Percentiles rank a stretch among this genome's conserved stretches.
Evolutionary conservation across 2,329 filamentous ascomycete species (phyloP).

Genomic region (Arthrobotrys musiformis): DNA sequence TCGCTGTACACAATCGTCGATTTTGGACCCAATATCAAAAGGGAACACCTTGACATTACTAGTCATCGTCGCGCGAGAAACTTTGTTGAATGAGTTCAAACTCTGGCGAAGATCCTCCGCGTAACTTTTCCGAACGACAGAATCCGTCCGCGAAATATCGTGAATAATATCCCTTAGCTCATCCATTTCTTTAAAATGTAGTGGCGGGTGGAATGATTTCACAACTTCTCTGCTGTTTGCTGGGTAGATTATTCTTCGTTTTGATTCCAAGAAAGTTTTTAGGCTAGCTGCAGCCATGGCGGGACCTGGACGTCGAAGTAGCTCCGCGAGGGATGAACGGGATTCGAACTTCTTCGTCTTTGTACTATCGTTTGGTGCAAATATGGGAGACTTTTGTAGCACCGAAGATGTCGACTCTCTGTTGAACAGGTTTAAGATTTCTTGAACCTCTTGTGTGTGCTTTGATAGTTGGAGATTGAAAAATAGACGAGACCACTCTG

Average conservation of each 20-base stretch:
- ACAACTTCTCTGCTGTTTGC: neutral
- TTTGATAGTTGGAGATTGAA: conserved; percentile 66
- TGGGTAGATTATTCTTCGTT: conserved; percentile 16
- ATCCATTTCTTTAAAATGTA: conserved; percentile 7
- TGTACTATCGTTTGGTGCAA: neutral
- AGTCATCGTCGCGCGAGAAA: neutral
- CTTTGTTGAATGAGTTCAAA: conserved; percentile 60
- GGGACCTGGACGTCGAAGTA: conserved; percentile 55
- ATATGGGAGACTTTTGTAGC: neutral
- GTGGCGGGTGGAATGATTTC: neutral
- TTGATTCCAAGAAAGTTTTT: neutral
- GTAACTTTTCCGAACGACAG: conserved; percentile 62
- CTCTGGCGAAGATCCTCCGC: conserved; percentile 62
- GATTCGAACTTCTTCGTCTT: neutral
- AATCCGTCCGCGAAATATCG: conserved; percentile 29
- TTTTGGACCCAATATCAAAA: conserved; percentile 6
- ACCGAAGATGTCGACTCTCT: conserved; percentile 10
- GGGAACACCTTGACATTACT: conserved; percentile 1
- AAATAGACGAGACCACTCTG: conserved; percentile 67
- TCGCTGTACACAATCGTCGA: conserved; percentile 1
- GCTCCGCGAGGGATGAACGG: conserved; percentile 24
- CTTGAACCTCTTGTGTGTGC: conserved; percentile 65
- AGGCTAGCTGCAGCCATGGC: conserved; percentile 56
- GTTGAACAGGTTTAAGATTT: conserved; percentile 61
- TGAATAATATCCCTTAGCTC: conserved; percentile 20